Evolutionary conservation across 495 filamentous ascomycete genomes (phyloP).

Genomic region (Xylaria castorea): DNA sequence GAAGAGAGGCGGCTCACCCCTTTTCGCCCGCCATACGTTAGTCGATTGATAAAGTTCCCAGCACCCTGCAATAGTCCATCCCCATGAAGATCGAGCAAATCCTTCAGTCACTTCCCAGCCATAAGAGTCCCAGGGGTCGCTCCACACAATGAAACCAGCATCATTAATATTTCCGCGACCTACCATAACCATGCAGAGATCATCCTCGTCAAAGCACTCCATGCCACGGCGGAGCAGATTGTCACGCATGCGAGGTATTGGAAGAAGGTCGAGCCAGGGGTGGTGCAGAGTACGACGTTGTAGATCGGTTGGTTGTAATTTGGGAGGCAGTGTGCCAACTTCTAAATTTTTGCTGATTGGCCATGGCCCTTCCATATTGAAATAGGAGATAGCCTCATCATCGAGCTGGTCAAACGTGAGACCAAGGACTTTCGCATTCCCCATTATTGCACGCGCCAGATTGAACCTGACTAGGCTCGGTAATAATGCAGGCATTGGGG

Average conservation of each 20-base stretch:
- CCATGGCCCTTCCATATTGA: slow-evolving; percentile 1
- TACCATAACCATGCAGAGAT: background rate
- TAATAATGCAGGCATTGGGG: slow-evolving; percentile 23
- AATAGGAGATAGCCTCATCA: slow-evolving; percentile 4
- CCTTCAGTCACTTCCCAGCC: slow-evolving; percentile 36
- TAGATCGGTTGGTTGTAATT: slow-evolving; percentile 29
- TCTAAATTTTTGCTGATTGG: background rate
- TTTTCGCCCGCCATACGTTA: slow-evolving; percentile 32
- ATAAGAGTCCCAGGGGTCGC: slow-evolving; percentile 33
- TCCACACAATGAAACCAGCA: slow-evolving; percentile 34
- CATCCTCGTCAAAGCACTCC: slow-evolving; percentile 22
- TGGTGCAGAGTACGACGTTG: slow-evolving; percentile 33
- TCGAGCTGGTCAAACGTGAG: slow-evolving; percentile 4
- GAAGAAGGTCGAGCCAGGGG: slow-evolving; percentile 36
- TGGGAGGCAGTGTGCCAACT: background rate
- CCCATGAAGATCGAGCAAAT: slow-evolving; percentile 33
- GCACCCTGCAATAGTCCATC: slow-evolving; percentile 35
- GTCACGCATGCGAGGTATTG: slow-evolving; percentile 35
- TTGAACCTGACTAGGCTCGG: slow-evolving; percentile 33
- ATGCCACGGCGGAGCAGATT: slow-evolving; percentile 30
- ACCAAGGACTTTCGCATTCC: slow-evolving; percentile 19
- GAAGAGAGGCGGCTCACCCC: slow-evolving; percentile 34
- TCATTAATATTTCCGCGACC: background rate
- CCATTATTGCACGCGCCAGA: slow-evolving; percentile 28
- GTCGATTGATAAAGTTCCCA: slow-evolving; percentile 31